Conservation (phyloP, 768 basidiomycete species). For the Tephrocybe sp. region DNA sequence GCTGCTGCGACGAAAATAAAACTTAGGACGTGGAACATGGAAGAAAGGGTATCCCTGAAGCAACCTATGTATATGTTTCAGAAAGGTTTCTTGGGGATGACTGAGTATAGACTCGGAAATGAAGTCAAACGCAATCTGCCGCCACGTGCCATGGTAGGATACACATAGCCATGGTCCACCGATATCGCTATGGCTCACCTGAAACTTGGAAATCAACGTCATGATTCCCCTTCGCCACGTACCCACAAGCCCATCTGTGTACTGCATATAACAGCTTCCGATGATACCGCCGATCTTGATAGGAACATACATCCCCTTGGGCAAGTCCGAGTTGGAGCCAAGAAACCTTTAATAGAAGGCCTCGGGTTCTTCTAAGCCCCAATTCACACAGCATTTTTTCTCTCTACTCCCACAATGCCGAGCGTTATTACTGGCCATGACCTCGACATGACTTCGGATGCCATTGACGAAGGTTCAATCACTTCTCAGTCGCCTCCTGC, state of each 20-base stretch:
- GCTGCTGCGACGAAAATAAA: no score
- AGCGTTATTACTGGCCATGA: slow-evolving; percentile 3
- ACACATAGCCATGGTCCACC: not conserved
- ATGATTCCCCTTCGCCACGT: not conserved
- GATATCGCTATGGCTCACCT: not conserved
- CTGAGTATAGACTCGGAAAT: no score
- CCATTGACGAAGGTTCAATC: slow-evolving; percentile 13
- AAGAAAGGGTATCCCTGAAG: slow-evolving; percentile 41
- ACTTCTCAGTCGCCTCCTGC: not conserved
- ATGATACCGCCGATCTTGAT: slow-evolving; percentile 7
- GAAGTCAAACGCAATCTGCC: no score
- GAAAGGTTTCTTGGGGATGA: no score
- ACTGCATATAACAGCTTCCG: no score
- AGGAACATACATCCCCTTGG: not conserved
- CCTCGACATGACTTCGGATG: slow-evolving; percentile 13
- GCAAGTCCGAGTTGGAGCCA: no score
- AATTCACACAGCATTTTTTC: not conserved
- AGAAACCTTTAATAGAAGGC: not conserved
- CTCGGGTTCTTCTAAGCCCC: not conserved
- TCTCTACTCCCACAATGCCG: not conserved
- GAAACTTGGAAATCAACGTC: not conserved
- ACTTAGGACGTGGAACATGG: no score
- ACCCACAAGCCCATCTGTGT: not conserved
- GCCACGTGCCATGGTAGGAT: not conserved
- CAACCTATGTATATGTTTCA: no score